Base-by-base conservation (phyloP, 495 filamentous ascomycete species). In the Aspergillus olivimuriae region DNA sequence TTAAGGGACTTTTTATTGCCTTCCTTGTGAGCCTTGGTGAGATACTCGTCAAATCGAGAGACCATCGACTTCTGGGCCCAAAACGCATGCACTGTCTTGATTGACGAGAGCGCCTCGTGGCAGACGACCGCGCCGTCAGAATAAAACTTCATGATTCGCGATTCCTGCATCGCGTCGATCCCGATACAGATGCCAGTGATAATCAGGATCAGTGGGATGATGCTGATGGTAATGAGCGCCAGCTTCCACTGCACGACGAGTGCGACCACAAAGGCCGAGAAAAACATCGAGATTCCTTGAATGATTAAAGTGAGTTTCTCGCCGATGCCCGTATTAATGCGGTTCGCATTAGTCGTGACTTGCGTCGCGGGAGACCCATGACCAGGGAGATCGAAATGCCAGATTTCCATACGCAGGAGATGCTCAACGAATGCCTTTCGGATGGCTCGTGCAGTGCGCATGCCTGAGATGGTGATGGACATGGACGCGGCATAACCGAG, bases 71-170 rank as follows among this genome's bases (percentile, higher is more conserved):
- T 49, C 4, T 61, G 56, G 2, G 68, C 71, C 43, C 58, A 61
- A 50, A 76, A 76, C 4, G 76, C 72, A 34, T 76, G 73, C 1
- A 80, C 67, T 3, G 68, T 66, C 23, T 63, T 59, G 16, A 77
- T 61, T 3, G 59, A 54, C 2, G 56, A 58, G 15, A 79, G 57
- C 4, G 63, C 67, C 14, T 63, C 68, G 40, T 74, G 58, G 1
- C 72, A 74, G 4, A 77, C 38, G 1, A 45, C 38, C n/a, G 65
- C 58, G 1, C 63, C 60, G 2, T 41, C 20, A 17, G 47, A 40
- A 44, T 48, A 43, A 11, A 41, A 34, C 8, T 22, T 21, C 4
- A 34, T 33, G 26, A 64, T 48, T 41, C 45, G 55, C 18, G 46
- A 41, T n/a, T 51, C 54, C 21, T 58, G 41, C 6, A 47, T 32